Percentiles rank a stretch among this genome's conserved stretches.
These are phyloP conservation scores for Nigrograna mackinnonii DNA, from an alignment of 2,329 filamentous ascomycete genomes.

Conservation along the genomic window DNA sequence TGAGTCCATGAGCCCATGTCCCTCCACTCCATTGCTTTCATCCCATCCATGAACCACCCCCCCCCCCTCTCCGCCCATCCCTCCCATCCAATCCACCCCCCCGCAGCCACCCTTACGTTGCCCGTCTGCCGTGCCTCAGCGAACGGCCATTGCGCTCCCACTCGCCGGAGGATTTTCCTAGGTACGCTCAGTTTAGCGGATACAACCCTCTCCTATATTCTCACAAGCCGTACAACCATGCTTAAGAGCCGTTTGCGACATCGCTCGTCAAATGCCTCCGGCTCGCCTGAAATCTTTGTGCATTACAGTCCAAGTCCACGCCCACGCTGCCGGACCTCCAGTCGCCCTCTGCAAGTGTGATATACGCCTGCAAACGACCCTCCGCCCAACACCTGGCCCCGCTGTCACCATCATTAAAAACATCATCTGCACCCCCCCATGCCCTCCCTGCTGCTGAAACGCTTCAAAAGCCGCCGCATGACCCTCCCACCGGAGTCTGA, in stretches of 20 bases:
- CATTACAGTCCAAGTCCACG: constrained; percentile 23
- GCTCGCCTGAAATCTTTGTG: constrained; percentile 34
- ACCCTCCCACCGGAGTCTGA: constrained; percentile 26
- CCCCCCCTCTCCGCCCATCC: constrained; percentile 1
- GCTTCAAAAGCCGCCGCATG: constrained; percentile 40
- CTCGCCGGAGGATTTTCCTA: constrained; percentile 31
- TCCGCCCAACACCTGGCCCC: constrained; percentile 23
- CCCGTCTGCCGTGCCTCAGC: constrained; percentile 32
- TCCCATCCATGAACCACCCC: constrained; percentile 1
- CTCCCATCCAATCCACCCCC: constrained; percentile 11
- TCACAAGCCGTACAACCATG: constrained; percentile 44
- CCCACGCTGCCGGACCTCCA: constrained; percentile 5
- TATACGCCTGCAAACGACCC: constrained; percentile 12
- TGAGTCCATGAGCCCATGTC: background rate
- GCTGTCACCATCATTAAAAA: constrained; percentile 26
- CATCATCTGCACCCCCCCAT: constrained; percentile 29
- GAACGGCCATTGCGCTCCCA: constrained; percentile 22
- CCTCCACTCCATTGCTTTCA: background rate
- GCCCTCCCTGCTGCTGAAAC: constrained; percentile 32
- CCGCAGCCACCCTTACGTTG: constrained; percentile 31
- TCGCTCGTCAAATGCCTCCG: constrained; percentile 38
- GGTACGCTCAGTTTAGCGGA: constrained; percentile 37
- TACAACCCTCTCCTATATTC: constrained; percentile 42
- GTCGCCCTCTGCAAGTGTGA: constrained; percentile 19
- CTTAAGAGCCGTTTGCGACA: constrained; percentile 41